Evolutionary conservation across 306 rosid species (phyloP).

Genomic region (Geum urbanum): DNA sequence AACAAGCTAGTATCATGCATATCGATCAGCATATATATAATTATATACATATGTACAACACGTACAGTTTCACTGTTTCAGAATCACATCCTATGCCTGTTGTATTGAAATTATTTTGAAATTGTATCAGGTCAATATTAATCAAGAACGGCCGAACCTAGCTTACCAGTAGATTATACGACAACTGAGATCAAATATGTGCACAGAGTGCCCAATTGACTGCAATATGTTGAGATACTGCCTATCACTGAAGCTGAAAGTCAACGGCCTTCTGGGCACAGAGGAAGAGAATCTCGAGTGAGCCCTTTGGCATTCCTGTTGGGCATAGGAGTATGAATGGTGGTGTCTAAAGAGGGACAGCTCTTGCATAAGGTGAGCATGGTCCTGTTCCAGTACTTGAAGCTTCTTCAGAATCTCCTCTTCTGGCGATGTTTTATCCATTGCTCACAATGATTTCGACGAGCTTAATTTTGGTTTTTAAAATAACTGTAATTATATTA

Average conservation of each 20-base stretch:
- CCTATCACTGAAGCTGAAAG: conserved; percentile 16
- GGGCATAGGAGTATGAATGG: not conserved
- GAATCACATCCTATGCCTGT: not conserved
- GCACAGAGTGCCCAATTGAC: conserved; percentile 88
- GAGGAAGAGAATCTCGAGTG: not conserved
- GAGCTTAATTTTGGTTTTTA: not conserved
- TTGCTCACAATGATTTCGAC: conserved; percentile 18
- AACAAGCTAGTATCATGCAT: too few species aligned
- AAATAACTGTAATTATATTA: too few species aligned
- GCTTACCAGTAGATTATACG: conserved; percentile 73
- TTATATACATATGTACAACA: too few species aligned
- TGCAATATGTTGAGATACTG: conserved; percentile 86
- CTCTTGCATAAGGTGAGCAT: conserved; percentile 68
- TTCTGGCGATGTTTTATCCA: conserved; percentile 54
- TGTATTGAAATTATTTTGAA: too few species aligned
- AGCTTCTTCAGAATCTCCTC: conserved; percentile 78
- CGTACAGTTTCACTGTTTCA: too few species aligned
- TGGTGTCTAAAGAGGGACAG: conserved; percentile 18
- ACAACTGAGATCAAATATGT: conserved; percentile 62
- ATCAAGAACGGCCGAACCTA: too few species aligned
- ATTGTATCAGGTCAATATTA: too few species aligned
- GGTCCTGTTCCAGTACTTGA: conserved; percentile 54
- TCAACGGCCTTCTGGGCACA: not conserved
- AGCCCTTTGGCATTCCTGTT: not conserved
- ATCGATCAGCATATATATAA: too few species aligned